Conservation (phyloP, 495 filamentous ascomycete genomes). For the Tuber magnatum region DNA sequence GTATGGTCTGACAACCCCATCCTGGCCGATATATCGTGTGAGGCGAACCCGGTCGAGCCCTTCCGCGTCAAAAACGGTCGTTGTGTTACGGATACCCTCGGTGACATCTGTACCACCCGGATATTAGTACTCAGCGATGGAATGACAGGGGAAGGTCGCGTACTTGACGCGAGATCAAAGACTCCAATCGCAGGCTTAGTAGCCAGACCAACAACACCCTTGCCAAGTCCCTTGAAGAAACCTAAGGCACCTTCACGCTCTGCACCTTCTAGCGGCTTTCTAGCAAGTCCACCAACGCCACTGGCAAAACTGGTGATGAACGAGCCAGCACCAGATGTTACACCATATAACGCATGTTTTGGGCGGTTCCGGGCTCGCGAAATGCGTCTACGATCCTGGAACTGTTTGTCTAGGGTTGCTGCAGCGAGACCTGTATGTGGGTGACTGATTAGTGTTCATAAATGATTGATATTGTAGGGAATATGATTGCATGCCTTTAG, state of each 20-base stretch:
- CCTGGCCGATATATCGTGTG: conserved; percentile 80
- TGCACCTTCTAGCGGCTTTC: conserved; percentile 88
- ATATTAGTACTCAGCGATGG: conserved; percentile 33
- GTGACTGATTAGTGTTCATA: neutral
- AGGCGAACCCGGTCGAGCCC: conserved; percentile 90
- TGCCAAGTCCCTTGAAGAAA: conserved; percentile 96
- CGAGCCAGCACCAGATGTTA: conserved; percentile 90
- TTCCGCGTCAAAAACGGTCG: conserved; percentile 90
- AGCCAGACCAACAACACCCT: conserved; percentile 81
- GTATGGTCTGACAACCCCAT: conserved; percentile 92
- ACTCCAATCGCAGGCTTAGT: conserved; percentile 96
- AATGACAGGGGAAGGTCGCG: neutral
- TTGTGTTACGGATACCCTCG: conserved; percentile 96
- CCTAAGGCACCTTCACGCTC: conserved; percentile 90
- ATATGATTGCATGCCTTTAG: conserved; percentile 55
- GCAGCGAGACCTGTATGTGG: conserved; percentile 57
- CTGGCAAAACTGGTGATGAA: conserved; percentile 87
- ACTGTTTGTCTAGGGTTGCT: conserved; percentile 95
- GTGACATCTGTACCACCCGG: conserved; percentile 56
- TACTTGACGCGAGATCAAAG: conserved; percentile 83
- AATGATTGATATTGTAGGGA: neutral
- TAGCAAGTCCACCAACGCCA: conserved; percentile 84
- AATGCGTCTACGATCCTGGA: conserved; percentile 91
- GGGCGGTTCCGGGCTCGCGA: conserved; percentile 86
- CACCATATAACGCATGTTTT: conserved; percentile 93